Conservation (phyloP, 192 early-diverging fungal species). For the Coemansia sp. region DNA sequence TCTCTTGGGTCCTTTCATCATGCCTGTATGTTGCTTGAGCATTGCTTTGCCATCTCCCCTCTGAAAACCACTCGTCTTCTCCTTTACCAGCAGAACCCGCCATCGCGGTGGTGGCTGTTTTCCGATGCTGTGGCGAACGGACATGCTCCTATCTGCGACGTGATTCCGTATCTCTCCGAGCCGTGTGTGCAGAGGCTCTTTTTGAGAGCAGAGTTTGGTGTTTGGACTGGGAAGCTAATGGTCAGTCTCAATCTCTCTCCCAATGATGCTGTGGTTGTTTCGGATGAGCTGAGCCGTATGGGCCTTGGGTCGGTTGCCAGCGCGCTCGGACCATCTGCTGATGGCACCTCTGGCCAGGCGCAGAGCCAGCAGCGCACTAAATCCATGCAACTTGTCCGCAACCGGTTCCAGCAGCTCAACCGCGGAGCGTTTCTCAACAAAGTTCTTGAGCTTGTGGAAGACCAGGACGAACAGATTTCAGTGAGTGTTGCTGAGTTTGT, state of each 20-base stretch:
- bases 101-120: slow-evolving; percentile 45
- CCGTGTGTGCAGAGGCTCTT: slow-evolving; percentile 53
- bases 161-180: slow-evolving; percentile 51
- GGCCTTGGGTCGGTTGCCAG: slow-evolving; percentile 43
- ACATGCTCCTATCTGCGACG: slow-evolving; percentile 51
- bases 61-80: slow-evolving; percentile 43
- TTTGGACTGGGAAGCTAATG: slow-evolving; percentile 55
- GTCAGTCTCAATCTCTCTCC: slow-evolving; percentile 39
- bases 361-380: slow-evolving; percentile 44
- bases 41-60: slow-evolving; percentile 47
- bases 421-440: slow-evolving; percentile 40
- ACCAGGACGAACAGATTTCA: slow-evolving; percentile 28
- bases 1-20: slow-evolving; percentile 55
- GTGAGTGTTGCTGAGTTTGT: slow-evolving; percentile 49
- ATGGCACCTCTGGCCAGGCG: slow-evolving; percentile 9
- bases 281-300: slow-evolving; percentile 50
- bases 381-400: slow-evolving; percentile 49
- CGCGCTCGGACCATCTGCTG: slow-evolving; percentile 19
- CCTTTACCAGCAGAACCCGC: slow-evolving; percentile 51
- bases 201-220: slow-evolving; percentile 51
- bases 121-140: slow-evolving; percentile 48
- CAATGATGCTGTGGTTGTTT: slow-evolving; percentile 45
- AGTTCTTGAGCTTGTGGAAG: slow-evolving; percentile 45
- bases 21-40: slow-evolving; percentile 49
- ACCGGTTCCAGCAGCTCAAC: slow-evolving; percentile 54